A percentile compares a stretch with the other conserved stretches of the same genome.
Conservation (phyloP, 305 asterid genomes). For the Ilex paraguariensis region DNA sequence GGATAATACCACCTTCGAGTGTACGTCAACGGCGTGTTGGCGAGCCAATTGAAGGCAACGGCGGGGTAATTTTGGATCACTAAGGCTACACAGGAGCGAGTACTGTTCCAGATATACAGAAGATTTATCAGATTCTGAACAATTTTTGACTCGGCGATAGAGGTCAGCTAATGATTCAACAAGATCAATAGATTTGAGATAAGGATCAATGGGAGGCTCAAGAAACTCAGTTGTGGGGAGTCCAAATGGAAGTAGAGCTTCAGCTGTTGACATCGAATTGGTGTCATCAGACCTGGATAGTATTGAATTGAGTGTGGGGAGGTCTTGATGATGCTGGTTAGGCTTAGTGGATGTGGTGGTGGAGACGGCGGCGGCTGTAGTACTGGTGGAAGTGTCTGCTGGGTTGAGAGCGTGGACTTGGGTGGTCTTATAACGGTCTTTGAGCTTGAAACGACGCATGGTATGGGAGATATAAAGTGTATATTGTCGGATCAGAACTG, state of each 20-base stretch:
- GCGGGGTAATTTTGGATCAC: constrained; percentile 46
- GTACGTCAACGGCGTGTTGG: constrained; percentile 45
- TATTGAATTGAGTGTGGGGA: constrained; percentile 42
- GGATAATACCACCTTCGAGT: constrained; percentile 44
- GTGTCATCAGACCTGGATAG: constrained; percentile 24
- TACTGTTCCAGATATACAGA: constrained; percentile 38
- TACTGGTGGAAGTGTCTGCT: constrained; percentile 22
- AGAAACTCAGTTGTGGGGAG: constrained; percentile 31
- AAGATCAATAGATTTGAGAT: constrained; percentile 41
- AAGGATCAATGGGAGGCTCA: constrained; percentile 40
- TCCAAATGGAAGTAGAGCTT: constrained; percentile 42
- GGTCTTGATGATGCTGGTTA: constrained; percentile 17
- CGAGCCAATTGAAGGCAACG: constrained; percentile 48
- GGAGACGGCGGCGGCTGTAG: not conserved
- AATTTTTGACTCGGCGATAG: constrained; percentile 20
- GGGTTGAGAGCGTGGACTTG: constrained; percentile 54
- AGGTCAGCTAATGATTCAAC: constrained; percentile 42
- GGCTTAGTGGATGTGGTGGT: constrained; percentile 9
- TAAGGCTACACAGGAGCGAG: constrained; percentile 29
- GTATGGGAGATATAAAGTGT: constrained; percentile 24
- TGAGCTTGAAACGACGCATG: constrained; percentile 41
- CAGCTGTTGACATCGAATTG: constrained; percentile 17
- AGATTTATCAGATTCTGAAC: constrained; percentile 24
- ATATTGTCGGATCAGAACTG: constrained; percentile 40
- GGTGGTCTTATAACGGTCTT: constrained; percentile 47